phyloP scores from a whole-genome alignment of 169 alveolate species.

The Pseudocohnilembus persalinus region DNA sequence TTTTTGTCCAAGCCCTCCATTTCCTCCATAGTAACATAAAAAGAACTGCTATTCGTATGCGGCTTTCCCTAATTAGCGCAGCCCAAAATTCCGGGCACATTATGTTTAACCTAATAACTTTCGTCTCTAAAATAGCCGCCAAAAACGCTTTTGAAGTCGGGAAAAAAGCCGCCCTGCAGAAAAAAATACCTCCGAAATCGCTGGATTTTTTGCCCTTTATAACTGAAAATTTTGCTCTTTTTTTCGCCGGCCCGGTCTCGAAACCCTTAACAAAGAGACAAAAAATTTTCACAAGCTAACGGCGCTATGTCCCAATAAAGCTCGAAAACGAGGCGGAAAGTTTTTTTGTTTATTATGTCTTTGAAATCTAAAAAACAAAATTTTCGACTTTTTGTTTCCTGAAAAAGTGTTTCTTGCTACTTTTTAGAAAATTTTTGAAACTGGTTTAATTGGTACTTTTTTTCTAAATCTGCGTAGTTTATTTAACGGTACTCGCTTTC shows the following conservation, averaged over 20 bases:
- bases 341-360: background rate
- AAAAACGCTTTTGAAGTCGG: constrained; percentile 42
- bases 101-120: constrained; percentile 57
- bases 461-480: too few relatives aligned
- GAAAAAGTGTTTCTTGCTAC: background rate
- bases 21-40: constrained; percentile 61
- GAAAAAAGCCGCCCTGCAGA: constrained; percentile 55
- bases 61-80: constrained; percentile 57
- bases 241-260: constrained; percentile 40
- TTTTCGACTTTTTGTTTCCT: background rate
- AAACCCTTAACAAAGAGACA: constrained; percentile 49
- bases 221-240: constrained; percentile 43
- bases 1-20: constrained; percentile 53
- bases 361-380: background rate
- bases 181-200: constrained; percentile 49
- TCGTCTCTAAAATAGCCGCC: constrained; percentile 62
- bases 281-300: constrained; percentile 59
- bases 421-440: too few relatives aligned
- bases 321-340: constrained; percentile 45
- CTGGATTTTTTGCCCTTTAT: constrained; percentile 42
- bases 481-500: background rate
- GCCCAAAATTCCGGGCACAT: constrained; percentile 58
- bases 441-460: background rate
- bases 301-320: constrained; percentile 58
- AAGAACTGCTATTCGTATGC: constrained; percentile 59